Conservation (phyloP, 1,139 yeast species). For the Nakaseomyces delphensis region DNA sequence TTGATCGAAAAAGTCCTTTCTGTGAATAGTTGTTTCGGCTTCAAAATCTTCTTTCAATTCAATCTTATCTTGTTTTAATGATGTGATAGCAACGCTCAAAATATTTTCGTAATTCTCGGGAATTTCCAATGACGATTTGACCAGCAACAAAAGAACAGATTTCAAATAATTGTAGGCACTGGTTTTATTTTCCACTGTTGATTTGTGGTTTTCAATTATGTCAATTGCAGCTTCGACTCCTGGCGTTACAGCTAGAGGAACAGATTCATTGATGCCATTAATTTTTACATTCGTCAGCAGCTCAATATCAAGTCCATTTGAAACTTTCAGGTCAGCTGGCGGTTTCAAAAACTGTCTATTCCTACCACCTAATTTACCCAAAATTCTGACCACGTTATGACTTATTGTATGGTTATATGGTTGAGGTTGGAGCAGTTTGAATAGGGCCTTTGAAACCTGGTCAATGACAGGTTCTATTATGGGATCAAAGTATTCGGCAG, state of each 20-base stretch:
- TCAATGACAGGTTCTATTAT: slow-evolving; percentile 91
- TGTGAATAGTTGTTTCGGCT: slow-evolving; percentile 42
- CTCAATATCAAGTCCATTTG: slow-evolving; percentile 56
- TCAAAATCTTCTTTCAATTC: slow-evolving; percentile 28
- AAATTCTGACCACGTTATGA: slow-evolving; percentile 84
- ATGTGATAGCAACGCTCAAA: slow-evolving; percentile 41
- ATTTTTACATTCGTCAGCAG: slow-evolving; percentile 59
- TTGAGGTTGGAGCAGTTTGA: slow-evolving; percentile 84
- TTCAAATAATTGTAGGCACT: slow-evolving; percentile 71
- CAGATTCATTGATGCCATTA: slow-evolving; percentile 54
- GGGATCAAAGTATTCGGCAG: slow-evolving; percentile 95
- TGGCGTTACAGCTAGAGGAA: slow-evolving; percentile 72
- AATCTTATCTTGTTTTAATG: slow-evolving; percentile 40
- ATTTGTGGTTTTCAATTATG: slow-evolving; percentile 58
- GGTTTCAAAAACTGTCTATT: slow-evolving; percentile 78
- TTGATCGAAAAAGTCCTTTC: slow-evolving; percentile 46
- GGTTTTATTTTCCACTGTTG: slow-evolving; percentile 57
- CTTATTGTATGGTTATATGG: slow-evolving; percentile 88
- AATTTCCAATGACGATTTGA: slow-evolving; percentile 52
- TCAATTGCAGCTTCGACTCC: slow-evolving; percentile 66
- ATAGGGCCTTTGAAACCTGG: slow-evolving; percentile 85
- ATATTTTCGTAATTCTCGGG: slow-evolving; percentile 49
- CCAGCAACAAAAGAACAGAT: slow-evolving; percentile 56
- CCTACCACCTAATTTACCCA: slow-evolving; percentile 95
- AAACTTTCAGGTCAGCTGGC: slow-evolving; percentile 52